A percentile compares a stretch with the other conserved stretches of the same genome.
Evolutionary conservation across 2,329 filamentous ascomycete genomes (phyloP).

Genomic region (Claviceps africana): DNA sequence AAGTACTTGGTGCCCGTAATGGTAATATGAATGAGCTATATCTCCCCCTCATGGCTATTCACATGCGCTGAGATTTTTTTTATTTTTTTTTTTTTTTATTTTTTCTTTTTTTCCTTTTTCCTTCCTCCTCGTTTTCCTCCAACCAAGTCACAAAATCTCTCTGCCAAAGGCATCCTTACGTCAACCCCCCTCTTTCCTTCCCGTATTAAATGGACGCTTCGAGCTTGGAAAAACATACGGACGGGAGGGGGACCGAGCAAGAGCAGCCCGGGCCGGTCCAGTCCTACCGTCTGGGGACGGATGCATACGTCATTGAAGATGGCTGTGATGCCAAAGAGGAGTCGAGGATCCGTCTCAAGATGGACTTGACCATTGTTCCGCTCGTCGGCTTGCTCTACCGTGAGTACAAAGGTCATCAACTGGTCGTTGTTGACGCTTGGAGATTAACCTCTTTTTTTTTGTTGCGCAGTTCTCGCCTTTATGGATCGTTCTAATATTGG

Average conservation of each 20-base stretch:
- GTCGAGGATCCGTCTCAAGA: slow-evolving; percentile 42
- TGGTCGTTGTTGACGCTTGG: not conserved
- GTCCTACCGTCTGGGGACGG: not conserved
- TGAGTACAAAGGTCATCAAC: slow-evolving; percentile 14
- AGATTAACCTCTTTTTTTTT: not conserved
- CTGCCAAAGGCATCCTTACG: not conserved
- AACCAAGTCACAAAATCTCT: not conserved
- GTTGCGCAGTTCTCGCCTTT: slow-evolving; percentile 24
- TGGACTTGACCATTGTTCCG: slow-evolving; percentile 50
- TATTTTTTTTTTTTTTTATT: too few relatives aligned
- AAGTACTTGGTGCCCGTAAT: too few relatives aligned
- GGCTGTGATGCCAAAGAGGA: slow-evolving; percentile 40
- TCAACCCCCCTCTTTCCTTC: not conserved
- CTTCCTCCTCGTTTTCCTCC: not conserved
- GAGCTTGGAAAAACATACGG: not conserved
- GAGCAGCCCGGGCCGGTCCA: not conserved
- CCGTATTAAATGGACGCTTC: not conserved
- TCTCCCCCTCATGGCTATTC: too few relatives aligned
- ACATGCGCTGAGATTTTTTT: too few relatives aligned
- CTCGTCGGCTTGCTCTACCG: slow-evolving; percentile 48
- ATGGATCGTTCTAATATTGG: slow-evolving; percentile 56
- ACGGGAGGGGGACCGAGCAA: not conserved
- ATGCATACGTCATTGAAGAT: slow-evolving; percentile 10
- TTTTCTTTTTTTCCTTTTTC: too few relatives aligned
- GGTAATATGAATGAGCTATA: too few relatives aligned